phyloP scores from a whole-genome alignment of 208 protist species.

The Crithidia acanthocephali region DNA sequence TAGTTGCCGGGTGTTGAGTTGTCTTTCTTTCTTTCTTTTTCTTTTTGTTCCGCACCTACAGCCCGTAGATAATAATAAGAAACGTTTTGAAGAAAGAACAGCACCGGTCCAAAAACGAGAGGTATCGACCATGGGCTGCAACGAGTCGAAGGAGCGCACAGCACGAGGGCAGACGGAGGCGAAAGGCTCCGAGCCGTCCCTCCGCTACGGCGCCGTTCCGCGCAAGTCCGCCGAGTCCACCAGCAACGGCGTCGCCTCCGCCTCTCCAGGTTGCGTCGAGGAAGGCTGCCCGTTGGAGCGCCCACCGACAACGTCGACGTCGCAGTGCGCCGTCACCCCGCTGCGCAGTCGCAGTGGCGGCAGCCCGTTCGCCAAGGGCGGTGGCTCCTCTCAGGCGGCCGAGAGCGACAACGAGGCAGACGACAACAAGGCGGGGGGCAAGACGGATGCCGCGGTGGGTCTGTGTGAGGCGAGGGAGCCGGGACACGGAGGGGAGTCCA shows the following conservation, averaged over 20 bases:
- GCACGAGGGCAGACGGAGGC: background rate
- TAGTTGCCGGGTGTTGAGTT: too few relatives aligned
- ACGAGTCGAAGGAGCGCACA: slow-evolving; percentile 1
- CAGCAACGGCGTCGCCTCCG: background rate
- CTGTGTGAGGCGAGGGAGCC: too few relatives aligned
- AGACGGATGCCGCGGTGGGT: background rate
- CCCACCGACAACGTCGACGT: background rate
- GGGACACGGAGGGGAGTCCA: too few relatives aligned
- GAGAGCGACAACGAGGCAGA: background rate
- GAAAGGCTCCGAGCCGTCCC: background rate
- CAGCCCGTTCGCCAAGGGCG: background rate
- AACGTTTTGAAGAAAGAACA: background rate
- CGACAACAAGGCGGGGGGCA: background rate
- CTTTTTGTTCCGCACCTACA: too few relatives aligned
- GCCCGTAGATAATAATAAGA: too few relatives aligned
- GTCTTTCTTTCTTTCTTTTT: too few relatives aligned
- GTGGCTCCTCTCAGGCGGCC: background rate
- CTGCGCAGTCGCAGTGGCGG: background rate
- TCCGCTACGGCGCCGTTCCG: background rate
- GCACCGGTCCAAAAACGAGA: background rate
- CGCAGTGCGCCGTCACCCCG: background rate
- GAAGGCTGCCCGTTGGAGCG: background rate
- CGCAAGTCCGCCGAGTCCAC: background rate
- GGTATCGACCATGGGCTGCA: slow-evolving; percentile 9
- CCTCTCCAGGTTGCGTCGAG: background rate